Evolutionary conservation across 495 filamentous ascomycete genomes (phyloP).

Genomic region (Aspergillus ellipticus): DNA sequence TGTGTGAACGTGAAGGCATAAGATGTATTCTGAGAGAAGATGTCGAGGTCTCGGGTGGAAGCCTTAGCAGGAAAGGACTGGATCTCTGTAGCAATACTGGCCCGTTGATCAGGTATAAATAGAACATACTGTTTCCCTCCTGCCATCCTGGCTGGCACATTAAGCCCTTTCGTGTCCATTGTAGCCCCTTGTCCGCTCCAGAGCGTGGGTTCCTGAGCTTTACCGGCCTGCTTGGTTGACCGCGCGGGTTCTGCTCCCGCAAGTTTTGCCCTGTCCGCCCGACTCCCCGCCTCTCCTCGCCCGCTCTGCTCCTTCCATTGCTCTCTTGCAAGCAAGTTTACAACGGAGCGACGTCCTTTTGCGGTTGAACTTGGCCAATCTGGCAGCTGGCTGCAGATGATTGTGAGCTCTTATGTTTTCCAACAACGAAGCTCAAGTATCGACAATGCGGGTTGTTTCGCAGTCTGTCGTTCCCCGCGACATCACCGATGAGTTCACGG

Average conservation of each 20-base stretch:
- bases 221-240: not conserved
- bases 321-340: no score
- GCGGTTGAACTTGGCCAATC: constrained; percentile 12
- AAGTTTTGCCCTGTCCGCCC: constrained; percentile 25
- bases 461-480: constrained; percentile 58
- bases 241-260: constrained; percentile 12
- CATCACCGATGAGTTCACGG: constrained; percentile 72
- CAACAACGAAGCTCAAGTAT: constrained; percentile 35
- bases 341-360: not conserved
- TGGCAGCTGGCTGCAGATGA: constrained; percentile 32
- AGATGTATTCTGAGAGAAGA: constrained; percentile 20
- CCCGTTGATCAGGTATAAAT: constrained; percentile 24
- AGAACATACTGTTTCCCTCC: constrained; percentile 22
- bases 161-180: not conserved
- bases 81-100: constrained; percentile 46
- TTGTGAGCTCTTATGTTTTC: constrained; percentile 31
- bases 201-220: not conserved
- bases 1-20: constrained; percentile 10
- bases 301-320: constrained; percentile 18
- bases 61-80: constrained; percentile 22
- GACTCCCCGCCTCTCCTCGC: constrained; percentile 20
- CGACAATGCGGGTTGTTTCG: constrained; percentile 34
- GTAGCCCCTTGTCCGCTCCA: not conserved
- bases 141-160: not conserved
- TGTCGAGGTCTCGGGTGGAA: constrained; percentile 16